Base-by-base conservation (phyloP, 2,329 filamentous ascomycete genomes). In the Aspergillus amoenus region DNA sequence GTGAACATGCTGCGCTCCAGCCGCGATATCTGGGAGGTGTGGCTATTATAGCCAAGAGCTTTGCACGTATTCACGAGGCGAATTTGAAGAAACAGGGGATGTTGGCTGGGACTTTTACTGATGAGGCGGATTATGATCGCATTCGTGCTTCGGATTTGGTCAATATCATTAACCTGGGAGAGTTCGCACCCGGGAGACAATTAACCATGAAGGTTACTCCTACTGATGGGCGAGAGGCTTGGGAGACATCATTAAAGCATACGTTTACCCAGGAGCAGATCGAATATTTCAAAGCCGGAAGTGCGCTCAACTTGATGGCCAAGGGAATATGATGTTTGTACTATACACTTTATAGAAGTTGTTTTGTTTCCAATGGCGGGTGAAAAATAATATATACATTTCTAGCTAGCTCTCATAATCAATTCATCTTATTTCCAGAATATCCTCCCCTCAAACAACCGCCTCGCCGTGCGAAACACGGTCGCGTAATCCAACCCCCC, bases 81-180 rank as follows among this genome's bases (percentile, higher is more conserved):
- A 99, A 99, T 87, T 81, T 99, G 83, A 99, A 99, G 91, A 99
- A 99, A 89, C 94, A 99, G 87, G 94, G 94, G 80, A 97, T 99
- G 93, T 89, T 99, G 81, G 94, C 94, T 71, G 85, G 99, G 65
- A 97, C 93, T 70, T 99, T 99, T 82, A 79, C 86, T 57, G 88
- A 97, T 75, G 93, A 93, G 56, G 93, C 89, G 75, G 94, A 99
- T 79, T 99, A 99, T 79, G 94, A 99, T 78, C 96, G 91, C 85
- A 93, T 99, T 78, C 86, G 42, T 13, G 8, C 89, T 75, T 89
- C 92, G 66, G 88, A 94, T 61, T 96, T 70, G 94, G 92, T 44
- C 21, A 15, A 22, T 15, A 44, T 44, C 8, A n/a, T 24, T 9
- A 22, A 22, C 5, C 15, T 44, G 2, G 24, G 12, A 15, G 21